Base-by-base conservation (phyloP, 2,329 filamentous ascomycete genomes). In the Onygena corvina region DNA sequence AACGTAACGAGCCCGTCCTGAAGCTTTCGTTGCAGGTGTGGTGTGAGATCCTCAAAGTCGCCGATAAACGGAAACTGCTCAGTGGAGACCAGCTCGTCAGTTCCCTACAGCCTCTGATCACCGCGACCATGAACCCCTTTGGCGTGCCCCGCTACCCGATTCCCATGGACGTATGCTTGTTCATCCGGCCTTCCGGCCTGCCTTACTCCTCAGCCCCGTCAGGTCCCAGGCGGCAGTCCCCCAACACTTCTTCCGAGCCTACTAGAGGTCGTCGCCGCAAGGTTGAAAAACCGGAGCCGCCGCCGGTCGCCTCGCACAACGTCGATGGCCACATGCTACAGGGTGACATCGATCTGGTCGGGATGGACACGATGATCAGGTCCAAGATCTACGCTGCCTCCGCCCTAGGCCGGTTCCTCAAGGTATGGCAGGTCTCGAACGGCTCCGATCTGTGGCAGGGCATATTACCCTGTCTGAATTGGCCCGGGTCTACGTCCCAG, bases 241-340 rank as follows among this genome's bases (percentile, higher is more conserved):
- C 71, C 6, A 57, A 63, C 46, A 61, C 67, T 49, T 57, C 66
- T 52, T 55, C 68, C n/a, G 72, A 75, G 52, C 74, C 76, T 3
- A 72, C 76, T 7, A 71, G 74, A 79, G 86, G 92, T 67, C 81
- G 86, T 55, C 78, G 88, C 29, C 81, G 88, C 53, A 93, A 88
- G 65, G 85, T 85, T 0, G 81, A 85, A n/a, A 94, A 93, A 70
- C 75, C 74, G 50, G 86, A 92, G 49, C 83, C 89, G 23, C 70
- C 76, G 1, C 69, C 77, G 1, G 68, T 76, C 3, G 76, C 84
- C n/a, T 79, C 84, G 1, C 92, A 98, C 66, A 94, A 98, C 64
- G 87, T 98, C 14, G 92, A 98, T 64, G 92, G 89, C 7, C 89
- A 94, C 57, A 95, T 98, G 83, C 88, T 98, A 72, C 86, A 90